Evolutionary conservation across 192 early-diverging fungal species (phyloP).

Genomic region (Coemansia umbellata): DNA sequence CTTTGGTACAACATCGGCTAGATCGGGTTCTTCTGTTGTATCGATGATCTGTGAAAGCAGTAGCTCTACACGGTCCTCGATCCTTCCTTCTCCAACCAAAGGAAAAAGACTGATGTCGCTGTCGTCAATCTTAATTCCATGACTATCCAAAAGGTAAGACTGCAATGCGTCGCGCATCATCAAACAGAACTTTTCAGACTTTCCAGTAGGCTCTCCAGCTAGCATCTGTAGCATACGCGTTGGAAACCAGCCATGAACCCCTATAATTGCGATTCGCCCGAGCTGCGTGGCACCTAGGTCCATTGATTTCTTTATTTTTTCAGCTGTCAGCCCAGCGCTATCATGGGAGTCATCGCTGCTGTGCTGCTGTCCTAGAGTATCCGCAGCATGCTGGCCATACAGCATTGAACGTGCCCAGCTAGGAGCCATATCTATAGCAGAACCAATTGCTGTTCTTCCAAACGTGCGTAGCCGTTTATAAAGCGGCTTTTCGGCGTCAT

Average conservation of each 20-base stretch:
- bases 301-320: conserved; percentile 20
- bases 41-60: conserved; percentile 71
- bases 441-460: conserved; percentile 13
- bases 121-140: conserved; percentile 43
- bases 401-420: conserved; percentile 33
- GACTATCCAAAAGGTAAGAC: conserved; percentile 53
- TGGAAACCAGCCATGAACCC: conserved; percentile 92
- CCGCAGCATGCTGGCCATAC: conserved; percentile 15
- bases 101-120: conserved; percentile 71
- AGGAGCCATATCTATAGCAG: conserved; percentile 32
- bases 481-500: not conserved
- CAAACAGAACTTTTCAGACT: conserved; percentile 81
- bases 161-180: conserved; percentile 74
- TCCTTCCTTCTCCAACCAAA: conserved; percentile 87
- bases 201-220: conserved; percentile 92
- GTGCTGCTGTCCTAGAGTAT: conserved; percentile 21
- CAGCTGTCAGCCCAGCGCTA: not conserved
- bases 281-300: conserved; percentile 16
- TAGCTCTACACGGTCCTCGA: conserved; percentile 81
- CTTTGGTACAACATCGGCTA: not conserved
- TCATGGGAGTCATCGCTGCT: not conserved
- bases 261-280: conserved; percentile 67
- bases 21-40: not conserved
- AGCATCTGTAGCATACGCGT: conserved; percentile 67
- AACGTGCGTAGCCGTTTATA: conserved; percentile 22